Conservation (phyloP, 306 rosid genomes). For the Rosa chinensis region DNA sequence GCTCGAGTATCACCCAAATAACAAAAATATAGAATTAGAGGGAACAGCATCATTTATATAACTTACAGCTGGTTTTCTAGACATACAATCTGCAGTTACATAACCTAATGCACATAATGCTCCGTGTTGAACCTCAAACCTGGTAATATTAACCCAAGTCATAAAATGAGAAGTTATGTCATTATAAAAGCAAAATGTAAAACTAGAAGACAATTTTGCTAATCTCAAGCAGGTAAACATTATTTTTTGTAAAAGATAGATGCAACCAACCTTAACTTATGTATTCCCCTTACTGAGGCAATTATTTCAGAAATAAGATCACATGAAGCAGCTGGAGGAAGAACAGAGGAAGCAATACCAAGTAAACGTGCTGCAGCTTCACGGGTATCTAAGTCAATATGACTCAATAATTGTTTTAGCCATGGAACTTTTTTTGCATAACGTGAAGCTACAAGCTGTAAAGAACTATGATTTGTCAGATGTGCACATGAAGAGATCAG, state of each 20-base stretch:
- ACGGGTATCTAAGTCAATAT: constrained; percentile 85
- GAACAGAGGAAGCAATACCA: constrained; percentile 85
- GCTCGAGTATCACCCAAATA: not conserved
- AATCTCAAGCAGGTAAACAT: constrained; percentile 12
- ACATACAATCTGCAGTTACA: constrained; percentile 74
- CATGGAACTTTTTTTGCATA: constrained; percentile 65
- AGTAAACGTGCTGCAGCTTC: constrained; percentile 90
- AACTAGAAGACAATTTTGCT: not conserved
- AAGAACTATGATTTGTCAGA: constrained; percentile 34
- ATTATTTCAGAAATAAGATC: constrained; percentile 58
- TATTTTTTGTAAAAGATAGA: constrained; percentile 8
- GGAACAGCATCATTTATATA: not conserved
- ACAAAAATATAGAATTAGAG: not conserved
- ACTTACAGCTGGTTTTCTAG: constrained; percentile 69
- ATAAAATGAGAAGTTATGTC: constrained; percentile 19
- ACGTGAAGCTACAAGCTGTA: constrained; percentile 73
- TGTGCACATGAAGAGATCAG: constrained; percentile 12
- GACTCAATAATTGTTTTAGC: constrained; percentile 78
- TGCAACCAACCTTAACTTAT: constrained; percentile 63
- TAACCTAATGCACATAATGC: constrained; percentile 86
- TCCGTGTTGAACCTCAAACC: constrained; percentile 94
- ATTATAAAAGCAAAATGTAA: not conserved
- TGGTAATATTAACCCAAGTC: constrained; percentile 33
- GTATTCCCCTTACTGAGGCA: constrained; percentile 51
- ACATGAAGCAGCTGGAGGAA: constrained; percentile 49